Conservation (phyloP, 2,329 filamentous ascomycete species). For the Aspergillus sp. region DNA sequence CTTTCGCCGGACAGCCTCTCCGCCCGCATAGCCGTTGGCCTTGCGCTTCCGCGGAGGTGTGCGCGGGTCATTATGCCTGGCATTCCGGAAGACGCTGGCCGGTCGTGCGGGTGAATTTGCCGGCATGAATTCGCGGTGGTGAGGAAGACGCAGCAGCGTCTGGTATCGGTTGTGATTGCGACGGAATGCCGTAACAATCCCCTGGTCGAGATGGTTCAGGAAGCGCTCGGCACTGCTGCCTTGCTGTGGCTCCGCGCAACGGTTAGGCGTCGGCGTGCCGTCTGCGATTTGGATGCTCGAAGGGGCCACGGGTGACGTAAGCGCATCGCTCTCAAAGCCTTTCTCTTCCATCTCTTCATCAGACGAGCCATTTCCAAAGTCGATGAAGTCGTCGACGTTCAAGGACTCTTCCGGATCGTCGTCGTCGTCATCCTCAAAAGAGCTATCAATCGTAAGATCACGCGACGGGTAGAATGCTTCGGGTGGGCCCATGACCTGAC, state of each 20-base stretch:
- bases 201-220: slow-evolving; percentile 58
- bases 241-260: slow-evolving; percentile 20
- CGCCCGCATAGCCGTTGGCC: slow-evolving; percentile 26
- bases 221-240: slow-evolving; percentile 40
- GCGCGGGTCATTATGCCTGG: slow-evolving; percentile 29
- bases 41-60: slow-evolving; percentile 34
- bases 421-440: slow-evolving; percentile 52
- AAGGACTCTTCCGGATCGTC: slow-evolving; percentile 54
- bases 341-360: slow-evolving; percentile 53
- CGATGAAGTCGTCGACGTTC: slow-evolving; percentile 64
- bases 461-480: slow-evolving; percentile 67
- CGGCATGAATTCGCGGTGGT: slow-evolving; percentile 37
- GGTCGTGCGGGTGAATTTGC: slow-evolving; percentile 34
- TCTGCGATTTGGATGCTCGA: slow-evolving; percentile 27
- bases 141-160: slow-evolving; percentile 39
- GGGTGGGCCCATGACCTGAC: slow-evolving; percentile 60
- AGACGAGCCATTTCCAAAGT: slow-evolving; percentile 52
- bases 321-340: slow-evolving; percentile 36
- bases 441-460: slow-evolving; percentile 47
- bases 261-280: slow-evolving; percentile 28
- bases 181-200: slow-evolving; percentile 70
- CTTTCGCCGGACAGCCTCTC: slow-evolving; percentile 36
- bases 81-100: slow-evolving; percentile 35
- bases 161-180: slow-evolving; percentile 45
- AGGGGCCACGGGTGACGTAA: slow-evolving; percentile 38